Percentiles rank a stretch among this genome's conserved stretches.
Evolutionary conservation across 495 filamentous ascomycete genomes (phyloP).

Genomic region (Parathielavia appendiculata): DNA sequence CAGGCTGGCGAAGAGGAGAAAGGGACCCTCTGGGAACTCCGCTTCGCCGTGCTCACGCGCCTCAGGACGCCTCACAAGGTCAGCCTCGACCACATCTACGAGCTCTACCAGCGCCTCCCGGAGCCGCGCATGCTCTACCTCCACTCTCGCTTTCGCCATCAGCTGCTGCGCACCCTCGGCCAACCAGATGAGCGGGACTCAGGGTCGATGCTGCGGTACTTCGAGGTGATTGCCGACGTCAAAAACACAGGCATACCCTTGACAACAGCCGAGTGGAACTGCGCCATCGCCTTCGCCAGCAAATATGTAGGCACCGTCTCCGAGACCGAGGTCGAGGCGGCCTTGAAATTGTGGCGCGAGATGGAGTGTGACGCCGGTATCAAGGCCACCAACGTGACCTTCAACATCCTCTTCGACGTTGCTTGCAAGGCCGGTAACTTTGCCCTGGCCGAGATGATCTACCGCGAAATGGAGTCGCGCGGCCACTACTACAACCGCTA

Average conservation of each 20-base stretch:
- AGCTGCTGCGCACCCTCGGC: constrained; percentile 64
- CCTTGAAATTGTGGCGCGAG: constrained; percentile 77
- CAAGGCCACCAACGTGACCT: constrained; percentile 64
- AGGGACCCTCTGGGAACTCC: constrained; percentile 31
- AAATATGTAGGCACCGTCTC: constrained; percentile 61
- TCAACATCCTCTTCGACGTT: constrained; percentile 87
- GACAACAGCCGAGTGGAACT: constrained; percentile 67
- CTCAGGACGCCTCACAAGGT: constrained; percentile 29
- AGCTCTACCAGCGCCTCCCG: constrained; percentile 40
- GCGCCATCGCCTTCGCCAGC: constrained; percentile 70
- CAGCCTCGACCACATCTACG: constrained; percentile 40
- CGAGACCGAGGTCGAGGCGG: constrained; percentile 60
- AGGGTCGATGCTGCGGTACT: constrained; percentile 68
- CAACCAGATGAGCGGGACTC: constrained; percentile 52
- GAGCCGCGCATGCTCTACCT: constrained; percentile 65
- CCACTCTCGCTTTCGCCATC: constrained; percentile 50
- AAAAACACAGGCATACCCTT: constrained; percentile 60
- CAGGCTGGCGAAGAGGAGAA: constrained; percentile 23
- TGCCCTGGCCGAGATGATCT: constrained; percentile 72
- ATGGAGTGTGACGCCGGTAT: constrained; percentile 74
- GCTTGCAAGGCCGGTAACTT: constrained; percentile 82
- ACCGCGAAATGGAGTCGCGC: constrained; percentile 71
- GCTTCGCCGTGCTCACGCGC: constrained; percentile 28
- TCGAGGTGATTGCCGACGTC: constrained; percentile 79
- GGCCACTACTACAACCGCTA: constrained; percentile 61